Evolutionary conservation across 352 stramenopile genomes (phyloP), one percentile per base, ranked within the genome.

Genomic region (Pythium sukuiense): DNA sequence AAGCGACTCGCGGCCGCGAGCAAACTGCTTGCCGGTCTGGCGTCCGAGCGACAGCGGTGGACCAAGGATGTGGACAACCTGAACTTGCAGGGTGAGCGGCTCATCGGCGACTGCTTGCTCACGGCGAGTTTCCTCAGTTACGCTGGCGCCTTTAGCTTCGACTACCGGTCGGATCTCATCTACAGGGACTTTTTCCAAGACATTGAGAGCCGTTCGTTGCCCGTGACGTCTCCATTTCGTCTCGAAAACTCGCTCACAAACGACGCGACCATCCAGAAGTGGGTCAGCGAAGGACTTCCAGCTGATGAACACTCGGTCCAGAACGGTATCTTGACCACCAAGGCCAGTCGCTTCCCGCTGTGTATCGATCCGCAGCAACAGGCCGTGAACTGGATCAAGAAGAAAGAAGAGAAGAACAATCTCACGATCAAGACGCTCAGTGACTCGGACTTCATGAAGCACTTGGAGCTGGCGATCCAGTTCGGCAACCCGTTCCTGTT

Each of bases 361-460:
- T 98, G 95, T 62, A 98, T 98, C 55, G 95, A 98, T 57, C 95
- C 95, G 18, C 95, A 98, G 63, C 93, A 98, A 70, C 95, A 98
- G 65, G 95, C 95, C 8, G 94, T 98, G 39, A 93, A 80, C 26
- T 99, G 95, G 95, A 98, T 99, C 76, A 98, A 99, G 76, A 94
- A 95, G 64, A 97, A 93, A 16, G 96, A 97, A 75, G 90, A 96
- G 67, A 92, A 95, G 63, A 90, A 96, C 74, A 96, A 96, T 46
- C 67, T 98, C 49, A 97, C 85, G 0, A 83, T 98, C 58, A 97
- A 97, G 67, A 98, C 93, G 13, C 73, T 98, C n/a, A 95, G 83
- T 50, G 94, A 98, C 55, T 59, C 76, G 0, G 94, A 98, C 63
- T 98, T 98, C 65, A 98, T 98, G 95, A 98, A 98, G 65, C 91